Percentiles rank a stretch among this genome's conserved stretches.
Evolutionary conservation across 306 rosid genomes (phyloP).

Genomic region (Pterocarpus santalinus): DNA sequence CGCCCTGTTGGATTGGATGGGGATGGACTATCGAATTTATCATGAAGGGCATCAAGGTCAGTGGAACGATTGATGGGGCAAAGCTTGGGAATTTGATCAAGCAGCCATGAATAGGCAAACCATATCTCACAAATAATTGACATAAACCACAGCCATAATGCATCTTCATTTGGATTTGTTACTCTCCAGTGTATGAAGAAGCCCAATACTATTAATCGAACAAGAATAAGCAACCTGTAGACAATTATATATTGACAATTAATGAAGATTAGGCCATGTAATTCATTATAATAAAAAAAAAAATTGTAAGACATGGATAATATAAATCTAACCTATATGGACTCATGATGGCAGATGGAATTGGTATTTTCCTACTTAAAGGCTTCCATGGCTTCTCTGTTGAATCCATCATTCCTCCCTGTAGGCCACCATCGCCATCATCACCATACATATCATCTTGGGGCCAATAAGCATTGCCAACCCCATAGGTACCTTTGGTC

Average conservation of each 20-base stretch:
- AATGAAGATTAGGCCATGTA: not conserved
- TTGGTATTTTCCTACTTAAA: slow-evolving; percentile 62
- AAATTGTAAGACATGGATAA: not conserved
- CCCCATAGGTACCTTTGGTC: slow-evolving; percentile 87
- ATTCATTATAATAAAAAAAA: not conserved
- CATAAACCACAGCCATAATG: slow-evolving; percentile 66
- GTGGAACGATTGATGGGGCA: slow-evolving; percentile 55
- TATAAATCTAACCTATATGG: slow-evolving; percentile 76
- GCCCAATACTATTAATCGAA: slow-evolving; percentile 65
- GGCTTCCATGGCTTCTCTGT: slow-evolving; percentile 85
- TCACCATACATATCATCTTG: slow-evolving; percentile 60
- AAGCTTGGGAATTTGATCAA: slow-evolving; percentile 61
- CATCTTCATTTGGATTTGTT: slow-evolving; percentile 68
- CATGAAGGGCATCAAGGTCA: slow-evolving; percentile 55
- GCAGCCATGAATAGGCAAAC: slow-evolving; percentile 68
- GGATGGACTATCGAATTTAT: slow-evolving; percentile 57
- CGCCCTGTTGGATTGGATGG: slow-evolving; percentile 63
- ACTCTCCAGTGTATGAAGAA: slow-evolving; percentile 89
- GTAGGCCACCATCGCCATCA: slow-evolving; percentile 50
- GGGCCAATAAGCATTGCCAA: slow-evolving; percentile 86
- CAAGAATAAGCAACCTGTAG: slow-evolving; percentile 64
- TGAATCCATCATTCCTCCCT: slow-evolving; percentile 59
- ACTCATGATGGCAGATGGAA: slow-evolving; percentile 68
- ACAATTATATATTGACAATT: not conserved
- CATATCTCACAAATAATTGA: slow-evolving; percentile 61